These are phyloP conservation scores for Antrodiella citrinella DNA, from an alignment of 768 basidiomycete species.

Conservation along the genomic window DNA sequence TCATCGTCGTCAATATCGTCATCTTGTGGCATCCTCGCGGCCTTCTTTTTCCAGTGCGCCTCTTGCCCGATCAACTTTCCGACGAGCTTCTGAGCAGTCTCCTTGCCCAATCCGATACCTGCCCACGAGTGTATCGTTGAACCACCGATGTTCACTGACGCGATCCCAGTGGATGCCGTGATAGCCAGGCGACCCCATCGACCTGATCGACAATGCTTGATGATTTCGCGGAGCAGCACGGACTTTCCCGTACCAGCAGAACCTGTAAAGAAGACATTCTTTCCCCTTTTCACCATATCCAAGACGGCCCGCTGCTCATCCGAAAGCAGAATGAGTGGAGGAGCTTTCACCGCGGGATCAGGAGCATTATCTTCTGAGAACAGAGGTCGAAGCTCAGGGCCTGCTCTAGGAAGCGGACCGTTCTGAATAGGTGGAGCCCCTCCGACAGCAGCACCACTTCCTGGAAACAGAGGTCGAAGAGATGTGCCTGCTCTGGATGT, in stretches of 20 bases:
- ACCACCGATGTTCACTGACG: slow-evolving; percentile 76
- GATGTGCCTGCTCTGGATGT: too few relatives aligned
- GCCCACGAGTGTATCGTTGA: slow-evolving; percentile 77
- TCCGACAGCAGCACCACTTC: too few relatives aligned
- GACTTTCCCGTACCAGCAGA: slow-evolving; percentile 88
- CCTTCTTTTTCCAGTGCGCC: not conserved
- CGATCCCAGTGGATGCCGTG: slow-evolving; percentile 74
- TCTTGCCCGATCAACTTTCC: slow-evolving; percentile 7
- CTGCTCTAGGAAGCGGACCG: too few relatives aligned
- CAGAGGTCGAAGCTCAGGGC: too few relatives aligned
- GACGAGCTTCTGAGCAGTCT: slow-evolving; percentile 41
- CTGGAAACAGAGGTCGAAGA: too few relatives aligned
- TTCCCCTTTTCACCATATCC: slow-evolving; percentile 43
- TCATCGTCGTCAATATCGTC: not conserved
- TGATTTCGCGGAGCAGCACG: slow-evolving; percentile 68
- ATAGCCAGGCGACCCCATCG: slow-evolving; percentile 46
- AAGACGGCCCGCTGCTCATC: slow-evolving; percentile 43
- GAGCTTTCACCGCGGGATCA: slow-evolving; percentile 18
- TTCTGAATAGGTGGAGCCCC: too few relatives aligned
- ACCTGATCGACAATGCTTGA: slow-evolving; percentile 34
- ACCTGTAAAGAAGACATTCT: slow-evolving; percentile 79
- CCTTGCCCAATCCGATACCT: slow-evolving; percentile 67
- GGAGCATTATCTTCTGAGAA: too few relatives aligned
- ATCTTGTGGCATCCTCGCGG: not conserved
- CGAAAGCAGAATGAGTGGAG: slow-evolving; percentile 35